Percentiles rank a stretch among this genome's conserved stretches.
phyloP scores from a whole-genome alignment of 2,329 filamentous ascomycete genomes.

The Colletotrichum lindemuthianum region DNA sequence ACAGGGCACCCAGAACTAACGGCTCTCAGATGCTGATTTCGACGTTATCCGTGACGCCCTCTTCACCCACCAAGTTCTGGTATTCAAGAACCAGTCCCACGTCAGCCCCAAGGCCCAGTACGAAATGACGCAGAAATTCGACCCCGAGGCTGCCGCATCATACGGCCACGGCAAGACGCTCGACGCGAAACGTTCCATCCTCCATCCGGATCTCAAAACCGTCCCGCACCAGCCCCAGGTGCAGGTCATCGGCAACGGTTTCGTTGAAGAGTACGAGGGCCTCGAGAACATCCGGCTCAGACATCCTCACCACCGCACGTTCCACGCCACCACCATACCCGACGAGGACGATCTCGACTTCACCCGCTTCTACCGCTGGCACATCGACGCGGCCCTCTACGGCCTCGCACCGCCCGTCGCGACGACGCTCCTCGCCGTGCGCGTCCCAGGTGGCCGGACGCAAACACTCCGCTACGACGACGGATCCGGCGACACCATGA shows the following conservation, averaged over 20 bases:
- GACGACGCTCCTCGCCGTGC: slow-evolving; percentile 78
- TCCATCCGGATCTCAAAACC: slow-evolving; percentile 84
- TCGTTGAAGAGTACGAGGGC: slow-evolving; percentile 75
- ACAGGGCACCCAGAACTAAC: slow-evolving; percentile 34
- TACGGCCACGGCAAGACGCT: slow-evolving; percentile 84
- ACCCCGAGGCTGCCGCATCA: slow-evolving; percentile 68
- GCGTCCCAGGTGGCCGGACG: slow-evolving; percentile 71
- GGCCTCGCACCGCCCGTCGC: slow-evolving; percentile 78
- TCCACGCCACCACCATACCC: slow-evolving; percentile 74
- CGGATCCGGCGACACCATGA: slow-evolving; percentile 70
- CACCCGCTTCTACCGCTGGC: slow-evolving; percentile 78
- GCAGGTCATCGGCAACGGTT: slow-evolving; percentile 82
- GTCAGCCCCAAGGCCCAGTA: slow-evolving; percentile 77
- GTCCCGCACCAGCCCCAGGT: slow-evolving; percentile 80
- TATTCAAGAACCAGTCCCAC: slow-evolving; percentile 74
- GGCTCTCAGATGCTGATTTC: slow-evolving; percentile 68
- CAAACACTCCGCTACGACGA: slow-evolving; percentile 81
- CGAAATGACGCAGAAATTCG: slow-evolving; percentile 78
- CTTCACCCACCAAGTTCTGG: slow-evolving; percentile 74
- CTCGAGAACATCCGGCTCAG: slow-evolving; percentile 73
- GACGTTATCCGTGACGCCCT: slow-evolving; percentile 70
- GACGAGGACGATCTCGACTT: slow-evolving; percentile 58
- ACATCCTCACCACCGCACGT: slow-evolving; percentile 82
- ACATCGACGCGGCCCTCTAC: slow-evolving; percentile 83
- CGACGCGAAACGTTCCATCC: slow-evolving; percentile 70